These are phyloP conservation scores for Malassezia slooffiae DNA, from an alignment of 1,284 basidiomycete species.

Conservation along the genomic window DNA sequence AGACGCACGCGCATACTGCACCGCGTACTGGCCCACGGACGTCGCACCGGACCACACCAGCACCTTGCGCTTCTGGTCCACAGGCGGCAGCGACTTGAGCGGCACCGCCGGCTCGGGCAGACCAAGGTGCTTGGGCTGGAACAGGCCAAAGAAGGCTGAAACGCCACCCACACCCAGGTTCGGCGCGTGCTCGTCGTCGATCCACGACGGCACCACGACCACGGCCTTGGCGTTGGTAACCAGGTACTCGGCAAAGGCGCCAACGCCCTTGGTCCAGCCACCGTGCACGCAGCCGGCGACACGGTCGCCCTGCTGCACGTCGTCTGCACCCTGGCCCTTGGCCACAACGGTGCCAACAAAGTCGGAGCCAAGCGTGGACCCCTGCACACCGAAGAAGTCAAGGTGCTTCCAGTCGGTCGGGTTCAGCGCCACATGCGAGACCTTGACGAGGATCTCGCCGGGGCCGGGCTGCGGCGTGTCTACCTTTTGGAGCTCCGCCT, in stretches of 20 bases:
- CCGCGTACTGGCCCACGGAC: slow-evolving; percentile 51
- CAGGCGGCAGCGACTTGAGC: slow-evolving; percentile 15
- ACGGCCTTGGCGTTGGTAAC: slow-evolving; percentile 30
- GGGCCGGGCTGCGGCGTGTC: slow-evolving; percentile 24
- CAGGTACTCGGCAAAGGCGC: slow-evolving; percentile 46
- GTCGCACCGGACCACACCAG: slow-evolving; percentile 54
- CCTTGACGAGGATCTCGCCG: slow-evolving; percentile 28
- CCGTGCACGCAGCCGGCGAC: slow-evolving; percentile 53
- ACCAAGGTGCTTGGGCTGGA: slow-evolving; percentile 16
- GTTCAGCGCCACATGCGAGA: slow-evolving; percentile 32
- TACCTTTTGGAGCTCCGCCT: slow-evolving; percentile 22
- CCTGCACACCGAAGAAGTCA: slow-evolving; percentile 43
- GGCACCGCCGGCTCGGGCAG: slow-evolving; percentile 18
- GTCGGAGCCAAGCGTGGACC: slow-evolving; percentile 54
- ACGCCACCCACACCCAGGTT: slow-evolving; percentile 34
- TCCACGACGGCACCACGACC: slow-evolving; percentile 26
- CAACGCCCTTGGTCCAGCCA: slow-evolving; percentile 40
- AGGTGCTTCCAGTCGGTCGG: slow-evolving; percentile 46
- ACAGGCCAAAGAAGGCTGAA: slow-evolving; percentile 22
- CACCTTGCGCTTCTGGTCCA: slow-evolving; percentile 24
- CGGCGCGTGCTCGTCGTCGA: slow-evolving; percentile 20
- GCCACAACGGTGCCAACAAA: slow-evolving; percentile 54
- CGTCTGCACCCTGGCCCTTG: slow-evolving; percentile 45
- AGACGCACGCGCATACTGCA: slow-evolving; percentile 44
- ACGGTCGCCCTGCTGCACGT: slow-evolving; percentile 54